These are phyloP conservation scores for Pichia kluyveri DNA, from an alignment of 805 yeast genomes.

Conservation along the genomic window DNA sequence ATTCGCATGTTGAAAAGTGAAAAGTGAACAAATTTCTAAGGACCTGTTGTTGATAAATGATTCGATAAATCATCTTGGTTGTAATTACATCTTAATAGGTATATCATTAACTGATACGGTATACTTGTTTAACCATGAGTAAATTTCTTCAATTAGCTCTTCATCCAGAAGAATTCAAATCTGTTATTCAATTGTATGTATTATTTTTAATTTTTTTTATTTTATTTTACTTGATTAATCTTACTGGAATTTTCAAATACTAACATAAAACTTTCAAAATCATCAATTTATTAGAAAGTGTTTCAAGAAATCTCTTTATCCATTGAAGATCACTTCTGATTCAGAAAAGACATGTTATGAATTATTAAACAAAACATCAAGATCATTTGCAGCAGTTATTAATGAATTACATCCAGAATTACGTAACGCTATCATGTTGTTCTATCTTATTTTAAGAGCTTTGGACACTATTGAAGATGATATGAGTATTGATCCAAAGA, in stretches of 20 bases:
- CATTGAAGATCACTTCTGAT: constrained; percentile 34
- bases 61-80: too few relatives aligned
- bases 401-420: constrained; percentile 85
- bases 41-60: too few relatives aligned
- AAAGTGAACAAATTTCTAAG: too few relatives aligned
- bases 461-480: constrained; percentile 96
- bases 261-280: not conserved
- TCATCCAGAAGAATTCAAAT: constrained; percentile 66
- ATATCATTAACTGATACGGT: not conserved
- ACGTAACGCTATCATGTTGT: constrained; percentile 70
- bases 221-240: not conserved
- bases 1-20: too few relatives aligned
- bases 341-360: constrained; percentile 56
- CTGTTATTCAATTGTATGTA: constrained; percentile 53
- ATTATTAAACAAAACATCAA: constrained; percentile 60
- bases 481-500: constrained; percentile 66
- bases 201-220: not conserved
- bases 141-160: constrained; percentile 47
- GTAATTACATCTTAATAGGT: too few relatives aligned
- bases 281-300: constrained; percentile 22
- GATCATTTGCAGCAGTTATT: constrained; percentile 93
- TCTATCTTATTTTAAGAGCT: constrained; percentile 81
- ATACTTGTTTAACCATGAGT: not conserved
- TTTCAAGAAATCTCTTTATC: constrained; percentile 44
- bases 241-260: not conserved